These are phyloP conservation scores for Lablab purpureus DNA, from an alignment of 306 rosid genomes.

Conservation along the genomic window DNA sequence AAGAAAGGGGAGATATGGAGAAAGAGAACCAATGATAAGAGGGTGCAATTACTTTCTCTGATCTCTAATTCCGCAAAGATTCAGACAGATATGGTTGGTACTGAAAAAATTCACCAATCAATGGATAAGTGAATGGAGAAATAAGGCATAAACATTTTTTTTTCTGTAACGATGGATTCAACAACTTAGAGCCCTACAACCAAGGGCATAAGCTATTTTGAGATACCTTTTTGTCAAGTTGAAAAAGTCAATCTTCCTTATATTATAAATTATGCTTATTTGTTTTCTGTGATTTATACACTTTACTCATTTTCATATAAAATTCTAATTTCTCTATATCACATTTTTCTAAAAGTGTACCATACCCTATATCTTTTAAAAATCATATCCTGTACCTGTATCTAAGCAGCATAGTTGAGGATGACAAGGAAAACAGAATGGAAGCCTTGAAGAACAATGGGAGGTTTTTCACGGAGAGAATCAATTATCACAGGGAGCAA, in stretches of 20 bases:
- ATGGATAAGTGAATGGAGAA: conserved; percentile 5
- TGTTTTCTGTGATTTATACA: no score
- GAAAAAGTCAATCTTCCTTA: no score
- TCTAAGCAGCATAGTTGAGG: not conserved
- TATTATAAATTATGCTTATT: no score
- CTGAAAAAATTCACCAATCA: not conserved
- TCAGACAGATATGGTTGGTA: not conserved
- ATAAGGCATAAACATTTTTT: no score
- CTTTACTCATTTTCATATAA: no score
- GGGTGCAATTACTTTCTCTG: not conserved
- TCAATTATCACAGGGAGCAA: not conserved
- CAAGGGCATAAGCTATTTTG: no score
- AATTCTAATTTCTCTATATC: no score
- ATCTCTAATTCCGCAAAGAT: not conserved
- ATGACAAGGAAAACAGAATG: not conserved
- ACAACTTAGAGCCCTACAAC: no score
- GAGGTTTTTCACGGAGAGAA: not conserved
- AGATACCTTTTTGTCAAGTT: no score
- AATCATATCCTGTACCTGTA: not conserved
- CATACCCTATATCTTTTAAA: not conserved
- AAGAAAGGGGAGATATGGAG: not conserved
- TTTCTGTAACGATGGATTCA: no score
- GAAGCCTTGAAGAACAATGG: conserved; percentile 1
- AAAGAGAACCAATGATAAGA: not conserved
- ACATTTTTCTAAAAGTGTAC: no score